Evolutionary conservation across 1,284 basidiomycete species (phyloP), one percentile per base, ranked within the genome.

Genomic region (Moniliella sp.): DNA sequence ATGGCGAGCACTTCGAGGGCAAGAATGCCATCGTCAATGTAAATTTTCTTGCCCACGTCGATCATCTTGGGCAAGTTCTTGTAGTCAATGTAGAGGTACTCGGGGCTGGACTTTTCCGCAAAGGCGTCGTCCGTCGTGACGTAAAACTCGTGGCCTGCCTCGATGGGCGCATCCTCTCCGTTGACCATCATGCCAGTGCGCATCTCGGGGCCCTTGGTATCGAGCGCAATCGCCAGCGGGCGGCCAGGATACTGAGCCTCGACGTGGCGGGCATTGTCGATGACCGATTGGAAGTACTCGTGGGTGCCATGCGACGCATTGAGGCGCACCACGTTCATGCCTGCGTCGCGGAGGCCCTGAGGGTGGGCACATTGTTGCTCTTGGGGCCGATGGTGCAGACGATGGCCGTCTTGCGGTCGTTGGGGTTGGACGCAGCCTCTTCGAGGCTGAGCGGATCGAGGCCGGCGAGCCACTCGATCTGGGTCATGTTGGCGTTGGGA

Each of bases 161-260:
- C 50, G 62, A 99, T 76, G 49, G 77, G 70, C 56, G 79, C 80
- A 58, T 99, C 91, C 48, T 69, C 67, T 59, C 73, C 72, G 61
- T 82, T 73, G 62, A 69, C 74, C 70, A 91, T 97, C 58, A 86
- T 59, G 48, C 91, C 91, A 28, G 91, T 97, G 50, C 91, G 77
- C 68, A 99, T 99, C 91, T 25, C 91, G 23, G 91, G 91, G 33
- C 91, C 91, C 79, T 99, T 99, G 46, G 91, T 97, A 66, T 99
- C 91, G 34, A 99, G 70, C 50, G 91, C 91, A 57, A 99, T 94
- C 33, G 91, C 91, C 31, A 99, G 72, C 15, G 91, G 86, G 35
- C 91, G 80, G 34, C 81, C 82, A 13, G 21, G 9, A n/a, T 28
- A 18, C 28, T 29, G 16, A 23, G 41, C 38, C 21, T 51, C 53